Evolutionary conservation across 2,329 filamentous ascomycete genomes (phyloP).

Genomic region (Pseudonectria buxi): DNA sequence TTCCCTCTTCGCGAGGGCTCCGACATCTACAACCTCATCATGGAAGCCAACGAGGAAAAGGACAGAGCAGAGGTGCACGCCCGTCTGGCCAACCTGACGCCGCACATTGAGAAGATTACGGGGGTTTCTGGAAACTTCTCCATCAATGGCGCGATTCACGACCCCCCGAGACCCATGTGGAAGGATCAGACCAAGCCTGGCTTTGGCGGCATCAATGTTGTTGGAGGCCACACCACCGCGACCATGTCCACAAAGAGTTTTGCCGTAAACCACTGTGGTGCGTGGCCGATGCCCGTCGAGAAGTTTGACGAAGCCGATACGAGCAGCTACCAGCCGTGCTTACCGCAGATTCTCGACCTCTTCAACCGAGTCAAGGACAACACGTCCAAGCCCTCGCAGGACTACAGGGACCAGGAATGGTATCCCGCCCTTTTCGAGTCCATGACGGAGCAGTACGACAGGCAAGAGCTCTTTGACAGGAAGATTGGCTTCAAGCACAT

Average conservation of each 20-base stretch:
- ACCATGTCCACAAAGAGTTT: conserved; percentile 37
- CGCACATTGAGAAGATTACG: background rate
- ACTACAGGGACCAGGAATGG: conserved; percentile 20
- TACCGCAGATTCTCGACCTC: conserved; percentile 30
- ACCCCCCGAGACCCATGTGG: conserved; percentile 25
- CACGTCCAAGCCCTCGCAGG: conserved; percentile 1
- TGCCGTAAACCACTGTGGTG: conserved; percentile 32
- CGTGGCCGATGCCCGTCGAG: conserved; percentile 32
- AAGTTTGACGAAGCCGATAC: conserved; percentile 32
- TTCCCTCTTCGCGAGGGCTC: conserved; percentile 35
- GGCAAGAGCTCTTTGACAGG: conserved; percentile 20
- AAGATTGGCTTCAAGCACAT: conserved; percentile 20
- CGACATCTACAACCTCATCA: conserved; percentile 25
- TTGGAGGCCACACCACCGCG: conserved; percentile 30
- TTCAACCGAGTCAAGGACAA: conserved; percentile 19
- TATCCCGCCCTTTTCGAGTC: conserved; percentile 22
- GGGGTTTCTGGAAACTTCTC: too few species aligned
- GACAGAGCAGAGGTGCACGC: conserved; percentile 19
- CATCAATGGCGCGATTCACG: conserved; percentile 16
- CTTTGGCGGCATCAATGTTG: conserved; percentile 31
- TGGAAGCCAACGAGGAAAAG: conserved; percentile 20
- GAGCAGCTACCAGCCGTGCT: conserved; percentile 36
- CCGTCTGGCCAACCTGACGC: conserved; percentile 17
- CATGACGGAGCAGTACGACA: conserved; percentile 23
- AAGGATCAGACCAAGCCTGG: conserved; percentile 1